Percentiles rank a stretch among this genome's conserved stretches.
Evolutionary conservation across 2,329 filamentous ascomycete species (phyloP).

Genomic region (Aaosphaeria arxii): DNA sequence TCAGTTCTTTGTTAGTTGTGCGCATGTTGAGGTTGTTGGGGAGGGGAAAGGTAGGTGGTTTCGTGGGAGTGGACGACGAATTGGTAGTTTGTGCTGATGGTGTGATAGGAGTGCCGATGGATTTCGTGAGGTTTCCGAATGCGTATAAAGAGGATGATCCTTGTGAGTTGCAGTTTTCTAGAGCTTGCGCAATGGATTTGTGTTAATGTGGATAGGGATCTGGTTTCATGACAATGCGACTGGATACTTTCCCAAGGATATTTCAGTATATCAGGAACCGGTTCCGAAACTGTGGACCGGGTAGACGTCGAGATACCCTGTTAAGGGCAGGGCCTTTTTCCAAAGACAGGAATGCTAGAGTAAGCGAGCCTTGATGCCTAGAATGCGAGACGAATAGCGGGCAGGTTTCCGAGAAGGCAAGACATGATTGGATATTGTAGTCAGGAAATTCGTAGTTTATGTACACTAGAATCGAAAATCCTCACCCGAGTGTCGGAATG

Average conservation of each 20-base stretch:
- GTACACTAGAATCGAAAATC: no score
- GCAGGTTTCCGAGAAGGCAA: no score
- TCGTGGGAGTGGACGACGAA: no score
- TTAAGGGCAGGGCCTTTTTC: no score
- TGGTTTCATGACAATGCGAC: conserved; percentile 12
- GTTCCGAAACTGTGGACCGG: conserved; percentile 8
- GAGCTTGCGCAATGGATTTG: not conserved
- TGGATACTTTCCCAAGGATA: conserved; percentile 4
- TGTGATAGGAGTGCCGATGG: conserved; percentile 1
- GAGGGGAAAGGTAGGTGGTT: conserved; percentile 1
- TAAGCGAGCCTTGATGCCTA: no score
- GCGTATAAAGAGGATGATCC: conserved; percentile 12
- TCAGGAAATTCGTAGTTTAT: no score
- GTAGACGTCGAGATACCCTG: no score
- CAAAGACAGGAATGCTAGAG: no score
- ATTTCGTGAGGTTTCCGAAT: conserved; percentile 11
- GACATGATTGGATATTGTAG: no score
- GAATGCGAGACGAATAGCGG: no score
- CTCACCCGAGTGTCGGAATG: no score
- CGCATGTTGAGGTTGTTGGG: conserved; percentile 15
- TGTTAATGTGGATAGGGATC: conserved; percentile 1
- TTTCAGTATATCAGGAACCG: conserved; percentile 7
- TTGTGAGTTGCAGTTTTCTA: conserved; percentile 1
- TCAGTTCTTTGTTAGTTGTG: conserved; percentile 16
- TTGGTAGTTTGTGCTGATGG: not conserved